These are phyloP conservation scores for Hanseniaspora lachancei DNA, from an alignment of 805 yeast species.

Conservation along the genomic window DNA sequence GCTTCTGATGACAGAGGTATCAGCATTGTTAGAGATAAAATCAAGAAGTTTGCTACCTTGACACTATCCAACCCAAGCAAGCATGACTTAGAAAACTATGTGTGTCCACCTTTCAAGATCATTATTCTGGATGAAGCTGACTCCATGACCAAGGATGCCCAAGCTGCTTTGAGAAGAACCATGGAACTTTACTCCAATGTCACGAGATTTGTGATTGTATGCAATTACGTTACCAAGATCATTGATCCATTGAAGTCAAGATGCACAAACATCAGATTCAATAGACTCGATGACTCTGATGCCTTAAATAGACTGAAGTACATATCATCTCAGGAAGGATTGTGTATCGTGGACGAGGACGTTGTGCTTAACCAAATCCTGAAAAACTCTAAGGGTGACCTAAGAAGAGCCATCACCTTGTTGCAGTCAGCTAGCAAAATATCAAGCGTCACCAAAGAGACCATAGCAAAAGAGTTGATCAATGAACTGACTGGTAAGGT, in stretches of 20 bases:
- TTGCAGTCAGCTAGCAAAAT: conserved; percentile 71
- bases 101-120: conserved; percentile 93
- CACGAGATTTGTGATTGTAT: conserved; percentile 84
- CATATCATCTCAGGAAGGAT: conserved; percentile 40
- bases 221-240: conserved; percentile 92
- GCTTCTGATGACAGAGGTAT: conserved; percentile 91
- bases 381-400: conserved; percentile 72
- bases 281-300: conserved; percentile 54
- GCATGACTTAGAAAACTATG: conserved; percentile 59
- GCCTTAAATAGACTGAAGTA: conserved; percentile 56
- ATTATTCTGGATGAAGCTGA: conserved; percentile 92
- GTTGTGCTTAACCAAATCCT: conserved; percentile 52
- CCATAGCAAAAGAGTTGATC: conserved; percentile 36
- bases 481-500: conserved; percentile 70
- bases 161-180: conserved; percentile 85
- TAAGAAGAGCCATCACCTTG: conserved; percentile 82
- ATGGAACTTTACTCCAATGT: conserved; percentile 83
- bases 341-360: conserved; percentile 18
- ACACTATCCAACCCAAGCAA: conserved; percentile 68
- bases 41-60: conserved; percentile 74
- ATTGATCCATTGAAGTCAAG: conserved; percentile 94
- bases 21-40: conserved; percentile 71
- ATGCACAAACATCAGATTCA: conserved; percentile 89
- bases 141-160: conserved; percentile 95
- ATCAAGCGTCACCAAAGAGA: conserved; percentile 25